Conservation (phyloP, 108 stramenopile species). For the Cylindrotheca fusiformis region DNA sequence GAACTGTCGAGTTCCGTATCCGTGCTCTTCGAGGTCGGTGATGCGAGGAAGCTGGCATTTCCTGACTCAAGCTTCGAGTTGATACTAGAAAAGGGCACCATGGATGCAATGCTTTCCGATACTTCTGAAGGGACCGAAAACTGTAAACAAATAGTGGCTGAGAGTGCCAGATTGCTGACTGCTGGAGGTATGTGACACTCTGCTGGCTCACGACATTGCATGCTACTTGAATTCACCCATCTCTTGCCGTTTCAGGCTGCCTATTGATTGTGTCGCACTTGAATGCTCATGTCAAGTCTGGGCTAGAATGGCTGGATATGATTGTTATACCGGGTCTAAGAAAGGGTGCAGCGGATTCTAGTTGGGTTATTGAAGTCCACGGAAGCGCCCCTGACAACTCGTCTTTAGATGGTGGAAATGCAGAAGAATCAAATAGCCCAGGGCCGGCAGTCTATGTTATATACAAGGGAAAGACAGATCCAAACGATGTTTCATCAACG, state of each 20-base stretch:
- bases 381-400: constrained; percentile 45
- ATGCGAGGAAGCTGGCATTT: constrained; percentile 61
- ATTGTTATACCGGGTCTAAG: constrained; percentile 63
- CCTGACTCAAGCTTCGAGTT: constrained; percentile 45
- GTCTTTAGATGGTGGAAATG: constrained; percentile 35
- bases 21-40: constrained; percentile 43
- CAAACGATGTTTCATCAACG: too few species aligned
- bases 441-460: constrained; percentile 62
- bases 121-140: constrained; percentile 38
- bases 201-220: not conserved
- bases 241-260: constrained; percentile 25
- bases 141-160: constrained; percentile 57
- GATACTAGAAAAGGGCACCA: constrained; percentile 82
- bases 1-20: constrained; percentile 1
- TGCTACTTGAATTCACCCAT: not conserved
- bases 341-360: constrained; percentile 21
- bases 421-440: too few species aligned
- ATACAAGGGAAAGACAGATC: constrained; percentile 24
- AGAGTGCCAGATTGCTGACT: constrained; percentile 55
- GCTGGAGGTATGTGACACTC: constrained; percentile 38
- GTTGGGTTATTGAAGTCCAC: constrained; percentile 79
- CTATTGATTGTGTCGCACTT: constrained; percentile 71
- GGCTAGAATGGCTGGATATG: constrained; percentile 60
- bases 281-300: constrained; percentile 55
- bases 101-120: constrained; percentile 86